A percentile compares a stretch with the other conserved stretches of the same genome.
Evolutionary conservation across 306 rosid species (phyloP).

Genomic region (Quercus wislizeni): DNA sequence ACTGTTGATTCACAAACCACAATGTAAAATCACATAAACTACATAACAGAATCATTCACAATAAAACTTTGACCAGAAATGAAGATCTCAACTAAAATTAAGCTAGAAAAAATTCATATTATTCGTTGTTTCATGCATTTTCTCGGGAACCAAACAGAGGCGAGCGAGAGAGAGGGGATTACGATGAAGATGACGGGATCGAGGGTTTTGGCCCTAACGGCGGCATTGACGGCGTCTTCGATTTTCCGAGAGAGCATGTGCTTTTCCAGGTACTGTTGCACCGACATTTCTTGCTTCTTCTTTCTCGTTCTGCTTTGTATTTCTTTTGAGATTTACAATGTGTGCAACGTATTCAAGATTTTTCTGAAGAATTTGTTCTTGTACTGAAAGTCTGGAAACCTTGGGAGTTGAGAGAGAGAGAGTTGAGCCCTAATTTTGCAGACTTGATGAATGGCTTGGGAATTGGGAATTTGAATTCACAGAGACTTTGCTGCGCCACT

Average conservation of each 20-base stretch:
- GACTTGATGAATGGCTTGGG: too few species aligned
- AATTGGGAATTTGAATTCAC: too few species aligned
- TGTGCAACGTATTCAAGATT: neutral
- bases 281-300: conserved; percentile 56
- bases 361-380: neutral
- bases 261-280: conserved; percentile 81
- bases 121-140: neutral
- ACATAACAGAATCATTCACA: neutral
- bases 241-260: conserved; percentile 85
- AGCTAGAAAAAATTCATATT: neutral
- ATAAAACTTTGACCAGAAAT: neutral
- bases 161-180: conserved; percentile 11
- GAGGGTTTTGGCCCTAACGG: conserved; percentile 83
- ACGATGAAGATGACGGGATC: conserved; percentile 98
- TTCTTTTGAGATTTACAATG: neutral
- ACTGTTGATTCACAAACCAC: conserved; percentile 32
- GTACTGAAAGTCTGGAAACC: neutral
- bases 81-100: neutral
- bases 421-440: neutral
- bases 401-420: neutral
- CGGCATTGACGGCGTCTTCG: conserved; percentile 98
- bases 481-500: neutral
- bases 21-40: neutral
- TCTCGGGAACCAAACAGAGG: conserved; percentile 9
- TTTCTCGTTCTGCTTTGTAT: neutral